Conservation (phyloP, 73 alveolate genomes). For the Uronychia binucleata region DNA sequence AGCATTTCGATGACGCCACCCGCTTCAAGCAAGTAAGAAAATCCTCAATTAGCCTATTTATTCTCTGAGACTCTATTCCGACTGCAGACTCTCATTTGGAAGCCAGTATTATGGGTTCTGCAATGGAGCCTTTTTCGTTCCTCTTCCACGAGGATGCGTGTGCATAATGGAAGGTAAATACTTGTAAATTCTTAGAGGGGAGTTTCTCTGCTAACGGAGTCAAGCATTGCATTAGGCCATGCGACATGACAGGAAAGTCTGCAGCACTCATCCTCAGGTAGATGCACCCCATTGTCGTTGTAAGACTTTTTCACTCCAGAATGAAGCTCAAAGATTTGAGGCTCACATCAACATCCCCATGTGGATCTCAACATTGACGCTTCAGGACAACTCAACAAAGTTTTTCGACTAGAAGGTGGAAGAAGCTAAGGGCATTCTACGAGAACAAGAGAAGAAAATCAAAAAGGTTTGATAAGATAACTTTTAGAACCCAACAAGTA, state of each 20-base stretch:
- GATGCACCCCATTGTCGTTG: conserved; percentile 66
- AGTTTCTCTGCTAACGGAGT: conserved; percentile 90
- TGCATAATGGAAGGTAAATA: conserved; percentile 62
- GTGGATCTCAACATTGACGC: conserved; percentile 71
- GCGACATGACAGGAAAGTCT: conserved; percentile 90
- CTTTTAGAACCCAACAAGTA: too few relatives aligned
- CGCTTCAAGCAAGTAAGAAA: conserved; percentile 54
- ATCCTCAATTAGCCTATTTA: conserved; percentile 70
- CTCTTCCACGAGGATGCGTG: conserved; percentile 88
- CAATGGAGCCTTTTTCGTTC: conserved; percentile 85
- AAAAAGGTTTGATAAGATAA: background rate
- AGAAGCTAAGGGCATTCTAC: conserved; percentile 2
- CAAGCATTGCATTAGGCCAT: conserved; percentile 91
- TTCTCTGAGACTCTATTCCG: conserved; percentile 79
- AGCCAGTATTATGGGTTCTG: conserved; percentile 85
- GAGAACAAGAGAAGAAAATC: background rate
- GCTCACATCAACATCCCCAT: conserved; percentile 77
- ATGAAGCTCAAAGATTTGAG: conserved; percentile 75
- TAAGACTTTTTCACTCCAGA: conserved; percentile 6
- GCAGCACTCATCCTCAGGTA: conserved; percentile 81
- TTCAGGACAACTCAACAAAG: conserved; percentile 66
- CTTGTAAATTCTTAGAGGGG: conserved; percentile 42
- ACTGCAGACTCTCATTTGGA: conserved; percentile 86
- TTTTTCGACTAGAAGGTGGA: conserved; percentile 67
- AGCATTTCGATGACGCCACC: conserved; percentile 93